Conservation (phyloP, 805 yeast genomes). For the Barnettozyma populi region DNA sequence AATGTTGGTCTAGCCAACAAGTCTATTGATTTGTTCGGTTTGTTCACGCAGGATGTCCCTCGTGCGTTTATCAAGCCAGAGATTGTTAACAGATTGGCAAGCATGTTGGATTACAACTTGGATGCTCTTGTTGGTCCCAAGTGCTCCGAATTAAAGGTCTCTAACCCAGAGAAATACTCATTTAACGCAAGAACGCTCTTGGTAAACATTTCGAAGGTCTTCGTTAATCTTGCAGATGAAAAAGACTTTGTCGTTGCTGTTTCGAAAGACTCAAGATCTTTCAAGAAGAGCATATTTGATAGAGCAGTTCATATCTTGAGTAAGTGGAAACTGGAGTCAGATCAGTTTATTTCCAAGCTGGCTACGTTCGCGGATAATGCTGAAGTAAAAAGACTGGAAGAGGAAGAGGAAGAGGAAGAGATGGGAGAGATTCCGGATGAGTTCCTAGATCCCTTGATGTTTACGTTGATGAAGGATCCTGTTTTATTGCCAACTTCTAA, state of each 20-base stretch:
- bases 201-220: conserved; percentile 66
- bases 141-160: conserved; percentile 82
- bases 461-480: conserved; percentile 91
- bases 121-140: conserved; percentile 94
- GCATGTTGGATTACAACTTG: conserved; percentile 91
- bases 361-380: conserved; percentile 60
- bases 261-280: conserved; percentile 90
- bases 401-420: conserved; percentile 80
- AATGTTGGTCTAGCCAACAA: conserved; percentile 79
- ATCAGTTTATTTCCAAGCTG: conserved; percentile 46
- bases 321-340: conserved; percentile 48
- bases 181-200: conserved; percentile 77
- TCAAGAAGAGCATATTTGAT: conserved; percentile 55
- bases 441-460: conserved; percentile 95
- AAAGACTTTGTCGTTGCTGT: conserved; percentile 70
- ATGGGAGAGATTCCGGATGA: conserved; percentile 95
- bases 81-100: conserved; percentile 88
- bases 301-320: conserved; percentile 67
- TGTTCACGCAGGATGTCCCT: conserved; percentile 85
- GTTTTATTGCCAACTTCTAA: conserved; percentile 88
- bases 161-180: conserved; percentile 72
- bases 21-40: conserved; percentile 69
- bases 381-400: conserved; percentile 49
- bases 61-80: conserved; percentile 81
- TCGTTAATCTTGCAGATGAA: conserved; percentile 62